A percentile compares a stretch with the other conserved stretches of the same genome.
phyloP scores from a whole-genome alignment of 2,329 filamentous ascomycete genomes.

The Nemania sp. region DNA sequence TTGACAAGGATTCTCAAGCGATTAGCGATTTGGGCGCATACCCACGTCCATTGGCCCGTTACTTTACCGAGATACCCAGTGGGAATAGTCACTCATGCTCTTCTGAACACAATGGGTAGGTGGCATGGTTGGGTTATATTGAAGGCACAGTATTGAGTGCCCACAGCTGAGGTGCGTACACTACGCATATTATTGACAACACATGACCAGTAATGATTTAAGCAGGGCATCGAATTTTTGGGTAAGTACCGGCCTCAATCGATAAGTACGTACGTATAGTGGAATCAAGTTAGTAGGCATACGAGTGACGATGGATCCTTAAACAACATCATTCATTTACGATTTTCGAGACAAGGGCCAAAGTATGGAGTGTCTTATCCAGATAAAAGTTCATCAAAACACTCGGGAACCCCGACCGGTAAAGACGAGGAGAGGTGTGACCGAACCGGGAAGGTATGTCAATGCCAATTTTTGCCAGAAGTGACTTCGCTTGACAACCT shows the following conservation, averaged over 20 bases:
- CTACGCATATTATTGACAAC: conserved; percentile 38
- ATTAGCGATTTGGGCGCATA: conserved; percentile 15
- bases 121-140: conserved; percentile 34
- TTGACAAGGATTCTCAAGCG: conserved; percentile 28
- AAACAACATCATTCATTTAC: neutral
- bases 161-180: conserved; percentile 29
- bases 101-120: conserved; percentile 24
- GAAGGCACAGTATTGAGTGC: conserved; percentile 32
- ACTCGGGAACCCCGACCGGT: conserved; percentile 1
- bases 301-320: neutral
- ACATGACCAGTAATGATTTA: conserved; percentile 39
- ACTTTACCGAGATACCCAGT: conserved; percentile 11
- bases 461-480: neutral
- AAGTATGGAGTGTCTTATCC: no score
- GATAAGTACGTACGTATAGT: conserved; percentile 1
- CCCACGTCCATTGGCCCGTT: conserved; percentile 17
- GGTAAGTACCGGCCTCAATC: neutral
- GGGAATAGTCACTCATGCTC: conserved; percentile 11
- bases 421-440: neutral
- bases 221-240: conserved; percentile 30
- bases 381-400: neutral
- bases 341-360: neutral
- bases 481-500: conserved; percentile 13
- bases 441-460: neutral
- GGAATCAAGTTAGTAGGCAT: neutral